Evolutionary conservation across 2,329 filamentous ascomycete genomes (phyloP), one percentile per base, ranked within the genome.

Genomic region (Verticillium tricorpus): DNA sequence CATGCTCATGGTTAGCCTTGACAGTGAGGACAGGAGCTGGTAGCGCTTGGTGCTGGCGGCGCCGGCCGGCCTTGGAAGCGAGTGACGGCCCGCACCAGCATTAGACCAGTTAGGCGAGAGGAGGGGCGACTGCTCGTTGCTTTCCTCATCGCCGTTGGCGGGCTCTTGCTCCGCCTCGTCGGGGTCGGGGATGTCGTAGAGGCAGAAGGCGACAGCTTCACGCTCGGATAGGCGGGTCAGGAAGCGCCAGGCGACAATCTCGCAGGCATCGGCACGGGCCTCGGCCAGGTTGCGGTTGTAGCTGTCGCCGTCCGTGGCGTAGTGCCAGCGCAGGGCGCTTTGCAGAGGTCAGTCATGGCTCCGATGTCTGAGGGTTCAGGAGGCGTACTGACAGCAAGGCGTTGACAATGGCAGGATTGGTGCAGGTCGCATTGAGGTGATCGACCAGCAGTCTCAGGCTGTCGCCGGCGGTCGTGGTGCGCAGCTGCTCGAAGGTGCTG

Each of bases 221-320:
- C 86, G 80, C 70, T 92, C 89, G 1, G 88, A 88, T 35, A 93
- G 78, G 60, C 86, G 86, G 17, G 86, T 86, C 39, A 93, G 78
- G 67, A 92, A 92, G 45, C 90, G 85, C 89, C 90, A 93, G 40
- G 91, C 91, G 15, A 92, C 89, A 64, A 92, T 90, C 76, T 94
- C 91, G 70, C 90, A 93, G 32, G 89, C 90, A 70, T 86, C 85
- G 22, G 89, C 89, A 60, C 90, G 83, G 15, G 89, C 85, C 62
- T 89, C 84, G 62, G 87, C 85, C 35, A 93, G 76, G 4, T 87
- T 86, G 45, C 63, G 64, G 61, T 63, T 65, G 63, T 85, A 85
- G 62, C 89, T 80, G 64, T 90, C 88, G 37, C 82, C 78, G 14
- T 85, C 82, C 28, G 84, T 78, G 64, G 89, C 78, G 69, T 87